phyloP scores from a whole-genome alignment of 75 land plant species.

The Pseudotsuga menziesii region DNA sequence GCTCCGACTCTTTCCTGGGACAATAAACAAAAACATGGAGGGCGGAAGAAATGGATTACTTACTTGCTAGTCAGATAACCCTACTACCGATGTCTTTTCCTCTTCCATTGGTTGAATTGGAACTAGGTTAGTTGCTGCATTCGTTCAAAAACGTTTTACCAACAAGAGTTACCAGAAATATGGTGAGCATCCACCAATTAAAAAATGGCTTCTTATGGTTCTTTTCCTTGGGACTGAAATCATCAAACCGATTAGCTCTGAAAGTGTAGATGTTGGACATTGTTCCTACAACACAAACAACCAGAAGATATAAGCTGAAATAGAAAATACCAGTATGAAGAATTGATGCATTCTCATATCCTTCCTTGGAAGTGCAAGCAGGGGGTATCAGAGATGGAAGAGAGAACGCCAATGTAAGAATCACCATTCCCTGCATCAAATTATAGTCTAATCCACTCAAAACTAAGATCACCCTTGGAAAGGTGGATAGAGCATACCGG shows the following conservation, averaged over 20 bases:
- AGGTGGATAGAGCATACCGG: too few relatives aligned
- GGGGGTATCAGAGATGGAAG: conserved; percentile 61
- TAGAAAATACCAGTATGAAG: conserved; percentile 79
- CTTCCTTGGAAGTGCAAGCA: conserved; percentile 25
- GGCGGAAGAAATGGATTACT: too few relatives aligned
- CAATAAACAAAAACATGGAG: too few relatives aligned
- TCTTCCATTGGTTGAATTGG: too few relatives aligned
- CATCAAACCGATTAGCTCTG: conserved; percentile 96
- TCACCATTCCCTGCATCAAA: conserved; percentile 72
- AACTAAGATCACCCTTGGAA: background rate
- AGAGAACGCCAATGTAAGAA: conserved; percentile 77
- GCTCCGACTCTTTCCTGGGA: too few relatives aligned
- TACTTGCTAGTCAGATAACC: too few relatives aligned
- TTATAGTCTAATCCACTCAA: background rate
- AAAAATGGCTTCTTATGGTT: conserved; percentile 77
- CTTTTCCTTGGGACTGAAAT: conserved; percentile 62
- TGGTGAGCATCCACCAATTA: conserved; percentile 35
- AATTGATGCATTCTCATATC: conserved; percentile 46
- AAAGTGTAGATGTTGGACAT: conserved; percentile 91
- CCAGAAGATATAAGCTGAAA: conserved; percentile 73
- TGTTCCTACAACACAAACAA: conserved; percentile 92
- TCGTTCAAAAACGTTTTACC: conserved; percentile 16
- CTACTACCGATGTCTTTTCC: too few relatives aligned
- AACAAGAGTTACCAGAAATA: conserved; percentile 33
- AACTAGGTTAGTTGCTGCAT: too few relatives aligned